Evolutionary conservation across 2,329 filamentous ascomycete genomes (phyloP).

Genomic region (Fonsecaea erecta): DNA sequence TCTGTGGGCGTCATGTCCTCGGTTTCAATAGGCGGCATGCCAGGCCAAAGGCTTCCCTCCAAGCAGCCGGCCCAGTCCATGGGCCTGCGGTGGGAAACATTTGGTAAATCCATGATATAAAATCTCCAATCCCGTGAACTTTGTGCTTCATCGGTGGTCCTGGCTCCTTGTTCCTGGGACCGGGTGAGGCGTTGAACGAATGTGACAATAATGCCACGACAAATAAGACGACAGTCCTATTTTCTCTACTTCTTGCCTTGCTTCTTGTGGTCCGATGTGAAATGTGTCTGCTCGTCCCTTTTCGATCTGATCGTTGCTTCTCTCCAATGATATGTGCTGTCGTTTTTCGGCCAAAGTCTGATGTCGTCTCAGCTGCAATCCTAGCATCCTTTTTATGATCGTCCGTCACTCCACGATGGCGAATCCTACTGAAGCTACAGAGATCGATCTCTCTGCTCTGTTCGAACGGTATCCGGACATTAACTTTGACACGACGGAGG

Average conservation of each 20-base stretch:
- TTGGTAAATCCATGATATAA: conserved; percentile 30
- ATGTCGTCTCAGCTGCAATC: background rate
- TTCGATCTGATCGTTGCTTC: background rate
- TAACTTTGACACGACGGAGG: conserved; percentile 25
- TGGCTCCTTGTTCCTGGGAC: background rate
- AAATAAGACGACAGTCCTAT: background rate
- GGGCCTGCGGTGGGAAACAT: conserved; percentile 26
- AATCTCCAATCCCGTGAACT: conserved; percentile 2
- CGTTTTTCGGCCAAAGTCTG: background rate
- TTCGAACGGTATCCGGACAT: conserved; percentile 36
- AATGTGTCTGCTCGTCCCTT: background rate
- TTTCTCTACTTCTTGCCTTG: background rate
- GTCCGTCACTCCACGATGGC: conserved; percentile 12
- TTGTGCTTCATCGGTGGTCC: background rate
- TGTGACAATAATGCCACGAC: background rate
- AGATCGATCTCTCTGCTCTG: conserved; percentile 24
- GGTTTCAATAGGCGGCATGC: conserved; percentile 24
- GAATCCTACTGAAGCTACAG: conserved; percentile 14
- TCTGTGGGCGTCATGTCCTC: conserved; percentile 33
- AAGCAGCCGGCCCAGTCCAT: conserved; percentile 14
- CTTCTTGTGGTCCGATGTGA: background rate
- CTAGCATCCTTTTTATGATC: background rate
- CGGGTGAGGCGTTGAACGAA: background rate
- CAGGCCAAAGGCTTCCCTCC: conserved; percentile 23
- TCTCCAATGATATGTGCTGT: background rate